Percentiles rank a stretch among this genome's conserved stretches.
These are phyloP conservation scores for Daucus carota DNA, from an alignment of 129 eudicot genomes.

Conservation along the genomic window DH1_v3.0 NC_030381.2:31376501-31377000, in stretches of 20 bases:
- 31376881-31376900: not conserved
- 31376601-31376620: constrained; percentile 63
- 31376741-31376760: constrained; percentile 1
- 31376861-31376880: not conserved
- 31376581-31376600: constrained; percentile 52
- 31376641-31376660: constrained; percentile 46
- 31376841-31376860: not conserved
- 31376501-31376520: constrained; percentile 29
- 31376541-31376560: constrained; percentile 24
- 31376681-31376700: constrained; percentile 22
- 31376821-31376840: not conserved
- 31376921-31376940: not conserved
- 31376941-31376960: not conserved
- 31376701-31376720: constrained; percentile 37
- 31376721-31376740: constrained; percentile 9
- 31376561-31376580: constrained; percentile 43
- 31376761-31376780: not conserved
- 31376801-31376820: not conserved
- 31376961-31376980: not conserved
- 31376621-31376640: constrained; percentile 27
- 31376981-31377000: not conserved
- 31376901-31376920: not conserved
- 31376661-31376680: constrained; percentile 26
- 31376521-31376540: constrained; percentile 23
- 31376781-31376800: constrained; percentile 11